These are phyloP conservation scores for Clitopilus hobsonii DNA, from an alignment of 768 basidiomycete genomes.

Conservation along the genomic window DNA sequence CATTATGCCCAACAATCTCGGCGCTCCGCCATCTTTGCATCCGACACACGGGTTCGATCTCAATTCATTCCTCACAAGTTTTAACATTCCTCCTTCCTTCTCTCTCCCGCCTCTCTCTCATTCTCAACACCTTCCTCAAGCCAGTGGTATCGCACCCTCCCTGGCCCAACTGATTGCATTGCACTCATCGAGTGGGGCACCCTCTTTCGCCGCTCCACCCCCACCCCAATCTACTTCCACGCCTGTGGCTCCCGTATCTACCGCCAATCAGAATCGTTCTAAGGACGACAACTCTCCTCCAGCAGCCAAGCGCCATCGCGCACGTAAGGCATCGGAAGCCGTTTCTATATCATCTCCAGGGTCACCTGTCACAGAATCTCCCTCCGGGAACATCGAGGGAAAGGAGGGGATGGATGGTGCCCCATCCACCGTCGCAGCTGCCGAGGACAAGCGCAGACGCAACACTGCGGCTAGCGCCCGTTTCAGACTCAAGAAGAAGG, in stretches of 20 bases:
- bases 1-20: slow-evolving; percentile 12
- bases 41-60: slow-evolving; percentile 36
- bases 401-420: slow-evolving; percentile 21
- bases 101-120: slow-evolving; percentile 37
- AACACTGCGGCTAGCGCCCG: slow-evolving; percentile 93
- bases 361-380: slow-evolving; percentile 22
- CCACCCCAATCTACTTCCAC: slow-evolving; percentile 17
- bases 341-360: slow-evolving; percentile 8
- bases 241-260: slow-evolving; percentile 12
- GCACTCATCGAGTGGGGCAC: slow-evolving; percentile 34
- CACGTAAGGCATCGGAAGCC: slow-evolving; percentile 44
- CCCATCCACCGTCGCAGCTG: slow-evolving; percentile 35
- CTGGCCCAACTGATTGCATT: slow-evolving; percentile 69
- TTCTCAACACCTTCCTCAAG: slow-evolving; percentile 23
- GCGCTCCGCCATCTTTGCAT: slow-evolving; percentile 12
- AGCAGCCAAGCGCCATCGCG: slow-evolving; percentile 51
- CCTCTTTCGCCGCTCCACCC: slow-evolving; percentile 16
- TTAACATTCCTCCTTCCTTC: slow-evolving; percentile 40
- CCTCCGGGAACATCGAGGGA: background rate
- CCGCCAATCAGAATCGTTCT: slow-evolving; percentile 15
- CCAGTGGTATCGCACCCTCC: slow-evolving; percentile 40
- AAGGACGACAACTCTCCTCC: slow-evolving; percentile 27
- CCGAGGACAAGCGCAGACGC: slow-evolving; percentile 89
- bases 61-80: slow-evolving; percentile 29
- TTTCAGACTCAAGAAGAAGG: slow-evolving; percentile 95